A percentile compares a stretch with the other conserved stretches of the same genome.
phyloP scores from a whole-genome alignment of 2,329 filamentous ascomycete species.

The Cladophialophora exuberans region DNA sequence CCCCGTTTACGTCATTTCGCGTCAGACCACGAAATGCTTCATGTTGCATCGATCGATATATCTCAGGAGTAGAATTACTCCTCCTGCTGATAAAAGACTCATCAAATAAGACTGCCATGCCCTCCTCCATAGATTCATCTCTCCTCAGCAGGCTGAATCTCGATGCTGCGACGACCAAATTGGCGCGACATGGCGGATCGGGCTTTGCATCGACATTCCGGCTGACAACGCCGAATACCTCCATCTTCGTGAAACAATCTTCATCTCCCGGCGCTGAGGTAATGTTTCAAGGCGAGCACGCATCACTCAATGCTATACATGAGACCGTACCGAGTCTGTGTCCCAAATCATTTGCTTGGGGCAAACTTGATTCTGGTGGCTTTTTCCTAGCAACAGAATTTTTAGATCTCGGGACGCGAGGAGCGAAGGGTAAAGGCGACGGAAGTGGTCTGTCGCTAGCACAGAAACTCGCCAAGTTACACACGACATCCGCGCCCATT shows the following conservation, averaged over 20 bases:
- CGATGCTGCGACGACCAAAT: conserved; percentile 39
- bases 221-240: conserved; percentile 40
- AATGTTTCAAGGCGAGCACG: conserved; percentile 70
- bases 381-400: conserved; percentile 75
- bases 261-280: conserved; percentile 39
- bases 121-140: conserved; percentile 33
- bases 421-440: conserved; percentile 48
- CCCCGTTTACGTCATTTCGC: no score
- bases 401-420: conserved; percentile 60
- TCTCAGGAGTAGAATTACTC: no score
- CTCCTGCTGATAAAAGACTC: no score
- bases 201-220: conserved; percentile 50
- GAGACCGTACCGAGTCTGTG: conserved; percentile 72
- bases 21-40: no score
- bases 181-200: conserved; percentile 44
- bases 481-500: conserved; percentile 72
- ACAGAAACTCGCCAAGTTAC: conserved; percentile 75
- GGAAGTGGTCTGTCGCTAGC: conserved; percentile 66
- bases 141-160: conserved; percentile 44
- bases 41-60: no score
- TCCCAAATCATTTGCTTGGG: conserved; percentile 74
- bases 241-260: conserved; percentile 46
- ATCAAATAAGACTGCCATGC: no score
- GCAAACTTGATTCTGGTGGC: conserved; percentile 53
- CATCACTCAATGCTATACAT: conserved; percentile 81